Base-by-base conservation (phyloP, 2,329 filamentous ascomycete genomes). In the Spiromastix sp. region DNA sequence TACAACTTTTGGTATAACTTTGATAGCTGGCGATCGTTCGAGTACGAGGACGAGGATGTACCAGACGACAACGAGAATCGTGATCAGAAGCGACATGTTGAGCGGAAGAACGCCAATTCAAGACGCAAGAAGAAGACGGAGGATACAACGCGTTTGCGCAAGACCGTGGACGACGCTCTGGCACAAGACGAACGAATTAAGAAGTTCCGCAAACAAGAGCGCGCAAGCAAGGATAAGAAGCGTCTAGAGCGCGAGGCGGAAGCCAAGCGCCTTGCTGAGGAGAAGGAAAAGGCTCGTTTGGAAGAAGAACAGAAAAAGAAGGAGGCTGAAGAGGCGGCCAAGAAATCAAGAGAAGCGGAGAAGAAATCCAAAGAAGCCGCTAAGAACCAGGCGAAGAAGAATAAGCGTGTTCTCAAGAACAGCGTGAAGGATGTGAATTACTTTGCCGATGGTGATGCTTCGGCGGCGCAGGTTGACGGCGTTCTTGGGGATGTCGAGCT, bases 1-100 rank as follows among this genome's bases (percentile, higher is more conserved):
- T 98, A 98, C 76, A 94, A 98, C 74, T 98, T 96, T 72, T 98
- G 84, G 81, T 98, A 96, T 73, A 93, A 89, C 73, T 93, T 98
- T 53, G 91, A 98, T 72, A 91, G 82, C 62, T 98, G 91, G 91
- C 75, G 91, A 42, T 79, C 83, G 2, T 98, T 98, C 54, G 91
- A 98, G 68, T 98, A 98, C 65, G 82, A 93, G 40, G 91, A 98
- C 56, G 91, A 98, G 70, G 91, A 98, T 57, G 89, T 98, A 19
- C 91, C 91, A 26, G 91, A 98, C 55, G 91, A 98, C 71, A 94
- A 91, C 62, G 91, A 96, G 70, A 94, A 87, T 71, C 87, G 91
- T 61, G 89, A 96, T 67, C 91, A 98, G 72, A 96, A 95, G 72
- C 85, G 91, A 39, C 89, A 98, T 65, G 79, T 91, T 51, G 91